Conservation (phyloP, 768 basidiomycete genomes). For the Leccinum barrowsii region DNA sequence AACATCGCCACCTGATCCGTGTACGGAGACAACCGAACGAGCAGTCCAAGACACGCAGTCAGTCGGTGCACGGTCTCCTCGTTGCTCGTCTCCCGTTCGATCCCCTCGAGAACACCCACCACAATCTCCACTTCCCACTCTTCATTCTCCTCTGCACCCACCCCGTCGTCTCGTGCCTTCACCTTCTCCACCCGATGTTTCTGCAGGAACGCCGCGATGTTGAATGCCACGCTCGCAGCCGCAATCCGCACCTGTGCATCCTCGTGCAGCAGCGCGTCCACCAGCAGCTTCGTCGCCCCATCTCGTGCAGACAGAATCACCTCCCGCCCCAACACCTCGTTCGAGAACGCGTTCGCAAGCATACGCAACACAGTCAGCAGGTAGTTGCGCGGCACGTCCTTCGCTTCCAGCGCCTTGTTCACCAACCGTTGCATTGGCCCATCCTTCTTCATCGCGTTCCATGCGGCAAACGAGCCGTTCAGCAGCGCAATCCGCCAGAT, state of each 20-base stretch:
- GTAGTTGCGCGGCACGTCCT: slow-evolving; percentile 46
- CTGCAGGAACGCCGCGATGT: slow-evolving; percentile 67
- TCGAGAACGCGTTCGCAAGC: slow-evolving; percentile 64
- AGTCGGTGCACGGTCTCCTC: slow-evolving; percentile 92
- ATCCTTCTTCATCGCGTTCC: slow-evolving; percentile 37
- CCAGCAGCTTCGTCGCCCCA: slow-evolving; percentile 50
- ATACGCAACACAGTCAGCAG: slow-evolving; percentile 65
- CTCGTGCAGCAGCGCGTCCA: slow-evolving; percentile 63
- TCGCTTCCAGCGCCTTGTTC: slow-evolving; percentile 38
- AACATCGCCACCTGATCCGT: slow-evolving; percentile 55
- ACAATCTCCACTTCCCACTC: slow-evolving; percentile 87
- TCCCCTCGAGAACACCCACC: slow-evolving; percentile 78
- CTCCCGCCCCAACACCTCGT: slow-evolving; percentile 34
- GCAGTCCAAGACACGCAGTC: slow-evolving; percentile 70
- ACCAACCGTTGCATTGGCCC: slow-evolving; percentile 48
- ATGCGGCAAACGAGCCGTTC: slow-evolving; percentile 53
- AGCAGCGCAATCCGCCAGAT: slow-evolving; percentile 78
- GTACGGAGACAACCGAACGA: slow-evolving; percentile 72
- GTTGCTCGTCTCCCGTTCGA: slow-evolving; percentile 63
- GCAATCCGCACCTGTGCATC: slow-evolving; percentile 71
- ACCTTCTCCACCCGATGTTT: slow-evolving; percentile 47
- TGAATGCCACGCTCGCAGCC: slow-evolving; percentile 80
- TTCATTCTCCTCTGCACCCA: slow-evolving; percentile 51
- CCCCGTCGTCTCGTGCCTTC: slow-evolving; percentile 29
- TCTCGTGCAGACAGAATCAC: slow-evolving; percentile 37